phyloP scores from a whole-genome alignment of 75 land plant genomes.

The Isoetes taiwanensis region DNA sequence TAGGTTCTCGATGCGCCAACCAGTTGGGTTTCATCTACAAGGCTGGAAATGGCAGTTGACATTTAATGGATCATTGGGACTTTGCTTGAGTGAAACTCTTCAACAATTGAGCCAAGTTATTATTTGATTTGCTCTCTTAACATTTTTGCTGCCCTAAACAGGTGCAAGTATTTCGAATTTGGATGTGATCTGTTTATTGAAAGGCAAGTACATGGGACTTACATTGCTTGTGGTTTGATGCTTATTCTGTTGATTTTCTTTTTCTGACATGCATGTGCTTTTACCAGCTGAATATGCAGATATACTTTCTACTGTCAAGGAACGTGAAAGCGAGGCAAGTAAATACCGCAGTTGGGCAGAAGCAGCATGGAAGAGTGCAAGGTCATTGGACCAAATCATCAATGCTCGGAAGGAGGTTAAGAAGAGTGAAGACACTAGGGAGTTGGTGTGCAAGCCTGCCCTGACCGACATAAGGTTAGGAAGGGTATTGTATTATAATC shows the following conservation, averaged over 20 bases:
- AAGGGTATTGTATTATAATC: too few species aligned
- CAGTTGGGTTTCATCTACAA: too few species aligned
- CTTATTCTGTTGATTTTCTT: neutral
- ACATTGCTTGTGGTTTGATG: neutral
- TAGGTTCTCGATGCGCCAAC: too few species aligned
- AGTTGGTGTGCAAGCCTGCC: too few species aligned
- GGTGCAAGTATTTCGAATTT: neutral
- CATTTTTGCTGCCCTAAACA: neutral
- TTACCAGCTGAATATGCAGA: constrained; percentile 3
- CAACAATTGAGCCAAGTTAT: too few species aligned
- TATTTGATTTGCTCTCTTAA: neutral
- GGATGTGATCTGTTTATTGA: neutral
- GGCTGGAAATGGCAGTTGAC: too few species aligned
- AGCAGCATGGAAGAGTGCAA: neutral
- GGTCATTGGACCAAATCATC: too few species aligned
- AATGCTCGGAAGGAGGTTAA: too few species aligned
- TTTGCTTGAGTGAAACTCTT: too few species aligned
- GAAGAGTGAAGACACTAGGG: too few species aligned
- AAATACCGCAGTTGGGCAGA: neutral
- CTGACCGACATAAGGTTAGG: too few species aligned
- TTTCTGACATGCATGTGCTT: neutral
- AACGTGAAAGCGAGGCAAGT: neutral
- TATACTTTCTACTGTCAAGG: neutral
- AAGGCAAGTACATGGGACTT: neutral
- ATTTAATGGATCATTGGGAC: too few species aligned